Percentiles rank a stretch among this genome's conserved stretches.
These are phyloP conservation scores for Rhizoclosmatium sp. DNA, from an alignment of 192 early-diverging fungal species.

Conservation along the genomic window DNA sequence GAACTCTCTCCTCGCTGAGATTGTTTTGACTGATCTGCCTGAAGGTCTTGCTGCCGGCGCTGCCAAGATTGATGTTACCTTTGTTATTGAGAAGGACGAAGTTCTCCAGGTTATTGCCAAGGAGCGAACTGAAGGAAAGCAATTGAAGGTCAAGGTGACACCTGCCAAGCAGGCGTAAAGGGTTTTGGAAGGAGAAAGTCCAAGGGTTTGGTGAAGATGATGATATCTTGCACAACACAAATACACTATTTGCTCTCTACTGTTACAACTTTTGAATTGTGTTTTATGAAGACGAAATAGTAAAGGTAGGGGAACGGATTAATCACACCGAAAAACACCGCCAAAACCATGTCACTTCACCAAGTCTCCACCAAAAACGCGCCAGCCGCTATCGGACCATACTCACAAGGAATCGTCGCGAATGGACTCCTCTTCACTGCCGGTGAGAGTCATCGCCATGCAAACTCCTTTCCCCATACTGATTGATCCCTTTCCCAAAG, in stretches of 20 bases:
- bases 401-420: conserved; percentile 77
- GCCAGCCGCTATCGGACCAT: conserved; percentile 49
- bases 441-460: background rate
- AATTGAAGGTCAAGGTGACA: conserved; percentile 36
- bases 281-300: too few relatives aligned
- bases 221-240: too few relatives aligned
- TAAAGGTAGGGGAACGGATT: too few relatives aligned
- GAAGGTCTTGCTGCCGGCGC: conserved; percentile 57
- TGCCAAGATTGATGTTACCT: conserved; percentile 49
- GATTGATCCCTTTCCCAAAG: background rate
- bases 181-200: too few relatives aligned
- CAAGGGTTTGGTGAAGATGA: too few relatives aligned
- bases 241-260: too few relatives aligned
- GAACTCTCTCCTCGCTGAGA: conserved; percentile 69
- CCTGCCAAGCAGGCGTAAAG: conserved; percentile 14
- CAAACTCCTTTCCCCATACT: background rate
- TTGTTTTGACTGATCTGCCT: conserved; percentile 64
- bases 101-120: conserved; percentile 47
- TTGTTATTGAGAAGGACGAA: conserved; percentile 57
- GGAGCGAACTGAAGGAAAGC: conserved; percentile 39
- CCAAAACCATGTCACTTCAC: conserved; percentile 26
- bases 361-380: conserved; percentile 48
- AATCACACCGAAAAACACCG: background rate
- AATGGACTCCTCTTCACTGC: conserved; percentile 76
- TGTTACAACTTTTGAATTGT: too few relatives aligned